Evolutionary conservation across 345 rosid species (phyloP), one percentile per base, ranked within the genome.

Genomic region (Raphanus sativus): DNA sequence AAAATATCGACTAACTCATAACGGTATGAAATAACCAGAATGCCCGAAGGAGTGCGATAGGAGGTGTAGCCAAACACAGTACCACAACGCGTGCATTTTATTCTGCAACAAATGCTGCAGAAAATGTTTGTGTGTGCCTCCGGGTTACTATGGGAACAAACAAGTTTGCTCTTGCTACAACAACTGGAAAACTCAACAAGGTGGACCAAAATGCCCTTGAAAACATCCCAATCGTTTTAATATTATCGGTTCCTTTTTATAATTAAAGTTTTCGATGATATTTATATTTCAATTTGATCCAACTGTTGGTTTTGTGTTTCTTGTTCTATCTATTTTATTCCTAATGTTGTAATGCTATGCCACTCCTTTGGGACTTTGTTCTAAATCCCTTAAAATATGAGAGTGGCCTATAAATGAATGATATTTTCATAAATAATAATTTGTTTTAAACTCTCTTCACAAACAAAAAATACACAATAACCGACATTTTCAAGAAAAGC

Each of bases 141-240:
- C 92, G 6, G 97, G 91, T 34, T 85, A 55, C 12, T 88, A 84
- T 33, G 92, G 92, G 17, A 81, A 88, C 73, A 89, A 89, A 70
- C 69, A 70, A 55, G 82, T 86, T 66, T 89, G 94, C 80, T 84
- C 92, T 76, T 89, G 94, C 89, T 89, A 89, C 85, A 88, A 87
- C 84, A 87, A 86, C 87, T 76, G 89, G 87, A 89, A 89, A 83
- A 89, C 89, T 80, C 82, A 86, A 80, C 78, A 89, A 66, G 94
- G 94, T 76, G 84, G 87, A 24, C 89, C 92, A 33, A 88, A 89
- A 76, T 89, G 94, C 92, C 94, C 92, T 84, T 85, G 42, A 85
- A 30, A 8, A 65, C 6, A 5, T 9, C 52, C 24, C 21, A 2
- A 33, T 25, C 55, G 50, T 2, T 61, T 36, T 21, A 59, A 59